phyloP scores from a whole-genome alignment of 371 early-diverging fungal species.

The Actinomortierella wolfii region DNA sequence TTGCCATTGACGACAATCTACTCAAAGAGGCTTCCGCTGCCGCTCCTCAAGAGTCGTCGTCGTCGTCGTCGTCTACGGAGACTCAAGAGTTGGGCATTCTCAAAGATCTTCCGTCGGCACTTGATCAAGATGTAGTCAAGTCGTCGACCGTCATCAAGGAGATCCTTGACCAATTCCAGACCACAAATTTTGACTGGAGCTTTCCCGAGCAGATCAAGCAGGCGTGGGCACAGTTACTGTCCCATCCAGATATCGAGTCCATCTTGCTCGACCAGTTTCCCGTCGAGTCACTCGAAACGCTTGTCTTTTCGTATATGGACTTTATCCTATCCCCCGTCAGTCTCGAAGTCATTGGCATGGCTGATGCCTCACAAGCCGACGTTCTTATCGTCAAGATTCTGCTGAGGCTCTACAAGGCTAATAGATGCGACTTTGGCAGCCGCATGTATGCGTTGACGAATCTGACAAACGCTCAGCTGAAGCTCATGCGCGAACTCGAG shows the following conservation, averaged over 20 bases:
- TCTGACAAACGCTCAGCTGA: constrained; percentile 23
- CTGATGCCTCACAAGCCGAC: constrained; percentile 10
- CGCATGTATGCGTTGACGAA: background rate
- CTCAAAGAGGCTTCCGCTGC: constrained; percentile 1
- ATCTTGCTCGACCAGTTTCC: constrained; percentile 8
- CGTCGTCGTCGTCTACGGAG: background rate
- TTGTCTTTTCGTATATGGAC: constrained; percentile 11
- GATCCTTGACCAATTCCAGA: background rate
- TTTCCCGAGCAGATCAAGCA: background rate
- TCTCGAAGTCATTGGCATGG: constrained; percentile 8
- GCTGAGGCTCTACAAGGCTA: constrained; percentile 8
- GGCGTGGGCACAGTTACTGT: constrained; percentile 27
- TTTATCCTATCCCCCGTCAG: constrained; percentile 10
- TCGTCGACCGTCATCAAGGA: constrained; percentile 6
- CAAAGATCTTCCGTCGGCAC: constrained; percentile 11
- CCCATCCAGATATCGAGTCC: constrained; percentile 12
- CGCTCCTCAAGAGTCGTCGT: too few species aligned
- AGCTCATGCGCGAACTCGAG: constrained; percentile 3
- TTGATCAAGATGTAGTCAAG: constrained; percentile 14
- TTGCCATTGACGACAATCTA: constrained; percentile 13
- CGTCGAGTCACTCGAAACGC: background rate
- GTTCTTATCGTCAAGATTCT: constrained; percentile 13
- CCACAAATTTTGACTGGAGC: background rate
- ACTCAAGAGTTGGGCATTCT: constrained; percentile 3
- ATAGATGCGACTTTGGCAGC: constrained; percentile 13